A percentile compares a stretch with the other conserved stretches of the same genome.
Conservation (phyloP, 108 stramenopile species). For the Skeletonema grethae region DNA sequence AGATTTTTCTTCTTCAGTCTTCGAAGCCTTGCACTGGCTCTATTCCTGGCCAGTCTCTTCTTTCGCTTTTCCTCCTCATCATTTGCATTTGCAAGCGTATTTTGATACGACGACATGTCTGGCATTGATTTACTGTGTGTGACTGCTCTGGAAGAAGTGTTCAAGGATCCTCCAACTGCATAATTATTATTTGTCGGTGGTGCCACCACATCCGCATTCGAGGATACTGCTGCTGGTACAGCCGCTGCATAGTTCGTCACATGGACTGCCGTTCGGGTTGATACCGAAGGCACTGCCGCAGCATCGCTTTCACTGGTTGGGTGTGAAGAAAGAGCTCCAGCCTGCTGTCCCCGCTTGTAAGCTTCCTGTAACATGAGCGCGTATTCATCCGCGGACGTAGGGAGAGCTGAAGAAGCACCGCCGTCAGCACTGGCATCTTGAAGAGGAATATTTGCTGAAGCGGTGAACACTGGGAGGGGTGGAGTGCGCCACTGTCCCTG, state of each 20-base stretch:
- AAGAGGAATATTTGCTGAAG: conserved; percentile 14
- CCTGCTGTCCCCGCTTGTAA: conserved; percentile 75
- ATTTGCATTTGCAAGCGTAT: conserved; percentile 38
- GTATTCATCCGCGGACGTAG: conserved; percentile 73
- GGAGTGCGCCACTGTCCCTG: conserved; percentile 88
- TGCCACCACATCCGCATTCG: conserved; percentile 1
- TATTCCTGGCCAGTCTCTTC: conserved; percentile 86
- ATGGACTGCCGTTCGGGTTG: conserved; percentile 10
- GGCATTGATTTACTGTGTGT: conserved; percentile 70
- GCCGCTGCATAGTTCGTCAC: conserved; percentile 8
- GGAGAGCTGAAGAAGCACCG: conserved; percentile 37
- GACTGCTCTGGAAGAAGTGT: conserved; percentile 19
- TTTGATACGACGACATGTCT: conserved; percentile 65
- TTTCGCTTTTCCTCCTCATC: conserved; percentile 84
- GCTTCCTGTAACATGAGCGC: conserved; percentile 85
- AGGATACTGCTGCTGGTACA: conserved; percentile 7
- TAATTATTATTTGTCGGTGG: conserved; percentile 9
- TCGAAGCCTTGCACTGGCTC: conserved; percentile 79
- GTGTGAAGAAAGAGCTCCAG: conserved; percentile 50
- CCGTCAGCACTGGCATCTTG: not conserved
- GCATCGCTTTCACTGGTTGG: not conserved
- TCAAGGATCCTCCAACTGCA: conserved; percentile 4
- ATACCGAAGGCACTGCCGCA: conserved; percentile 3
- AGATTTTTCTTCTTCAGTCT: conserved; percentile 88
- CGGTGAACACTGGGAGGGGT: conserved; percentile 69